A percentile compares a stretch with the other conserved stretches of the same genome.
Evolutionary conservation across 2,329 filamentous ascomycete species (phyloP).

Genomic region (Monosporascus cannonballus): DNA sequence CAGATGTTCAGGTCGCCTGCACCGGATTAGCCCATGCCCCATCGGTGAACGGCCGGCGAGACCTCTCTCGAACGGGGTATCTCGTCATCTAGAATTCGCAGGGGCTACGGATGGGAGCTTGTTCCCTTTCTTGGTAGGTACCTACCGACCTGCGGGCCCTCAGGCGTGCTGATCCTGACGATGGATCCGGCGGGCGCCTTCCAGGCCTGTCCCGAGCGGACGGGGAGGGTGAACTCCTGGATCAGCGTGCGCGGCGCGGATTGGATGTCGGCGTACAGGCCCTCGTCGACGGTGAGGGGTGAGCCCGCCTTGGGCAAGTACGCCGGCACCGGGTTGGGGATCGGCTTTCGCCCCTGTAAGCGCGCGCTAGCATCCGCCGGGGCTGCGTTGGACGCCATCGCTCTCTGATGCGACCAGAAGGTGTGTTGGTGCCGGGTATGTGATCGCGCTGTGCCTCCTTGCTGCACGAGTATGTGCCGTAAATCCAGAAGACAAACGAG

Average conservation of each 20-base stretch:
- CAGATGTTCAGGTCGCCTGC: constrained; percentile 77
- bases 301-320: constrained; percentile 39
- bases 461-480: too few relatives aligned
- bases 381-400: too few relatives aligned
- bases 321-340: constrained; percentile 43
- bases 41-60: too few relatives aligned
- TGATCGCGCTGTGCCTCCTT: too few relatives aligned
- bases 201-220: constrained; percentile 71
- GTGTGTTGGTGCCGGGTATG: too few relatives aligned
- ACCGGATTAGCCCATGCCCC: too few relatives aligned
- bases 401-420: too few relatives aligned
- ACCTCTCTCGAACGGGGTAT: too few relatives aligned
- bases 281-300: constrained; percentile 36
- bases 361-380: constrained; percentile 19
- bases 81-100: too few relatives aligned
- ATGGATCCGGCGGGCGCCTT: constrained; percentile 61
- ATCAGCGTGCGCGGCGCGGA: constrained; percentile 34
- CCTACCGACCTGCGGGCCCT: constrained; percentile 66
- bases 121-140: neutral
- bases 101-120: too few relatives aligned
- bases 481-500: too few relatives aligned
- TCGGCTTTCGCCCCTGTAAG: constrained; percentile 35
- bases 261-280: constrained; percentile 57
- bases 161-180: constrained; percentile 67
- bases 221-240: constrained; percentile 58